Evolutionary conservation across 1,284 basidiomycete species (phyloP), one percentile per base, ranked within the genome.

Genomic region (Coniophora puteana): DNA sequence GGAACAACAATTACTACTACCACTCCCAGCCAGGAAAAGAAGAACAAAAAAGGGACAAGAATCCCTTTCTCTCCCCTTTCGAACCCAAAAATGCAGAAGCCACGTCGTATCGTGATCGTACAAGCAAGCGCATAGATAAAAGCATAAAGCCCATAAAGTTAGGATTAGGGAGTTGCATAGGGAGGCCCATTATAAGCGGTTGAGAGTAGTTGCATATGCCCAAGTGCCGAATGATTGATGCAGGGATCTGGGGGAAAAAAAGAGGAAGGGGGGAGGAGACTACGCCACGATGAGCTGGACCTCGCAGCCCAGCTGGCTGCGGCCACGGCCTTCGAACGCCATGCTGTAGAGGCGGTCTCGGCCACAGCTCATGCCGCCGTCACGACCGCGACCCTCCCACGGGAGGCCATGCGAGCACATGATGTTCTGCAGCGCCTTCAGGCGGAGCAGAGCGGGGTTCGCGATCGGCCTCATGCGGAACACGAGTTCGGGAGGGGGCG

Each of bases 241-340:
- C n/a, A n/a, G n/a, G n/a, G n/a, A n/a, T n/a, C n/a, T n/a, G 4
- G 14, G 7, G 5, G 6, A 11, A 22, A 16, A 34, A 34, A 20
- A n/a, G 6, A 20, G 12, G 18, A 34, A 12, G 29, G 25, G 33
- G 43, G 24, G 17, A 44, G 28, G 25, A 23, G 18, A 33, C 59
- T 50, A 63, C 26, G 54, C 57, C 21, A 63, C 48, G 34, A 62
- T 50, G 22, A 63, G 61, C 8, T 61, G 61, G 5, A 63, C 58
- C 31, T 59, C 58, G 21, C 68, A 63, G 18, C 63, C 67, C 47
- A 82, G 62, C 37, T 63, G 54, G 49, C 78, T 82, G 43, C 68
- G 59, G 10, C 78, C 74, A 14, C 77, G 62, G 8, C 77, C 78
- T 46, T 80, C 80, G 53, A 72, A 78, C 22, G 77, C 78, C 43